Conservation (phyloP, 2,329 filamentous ascomycete species). For the Aspergillus fructus region DNA sequence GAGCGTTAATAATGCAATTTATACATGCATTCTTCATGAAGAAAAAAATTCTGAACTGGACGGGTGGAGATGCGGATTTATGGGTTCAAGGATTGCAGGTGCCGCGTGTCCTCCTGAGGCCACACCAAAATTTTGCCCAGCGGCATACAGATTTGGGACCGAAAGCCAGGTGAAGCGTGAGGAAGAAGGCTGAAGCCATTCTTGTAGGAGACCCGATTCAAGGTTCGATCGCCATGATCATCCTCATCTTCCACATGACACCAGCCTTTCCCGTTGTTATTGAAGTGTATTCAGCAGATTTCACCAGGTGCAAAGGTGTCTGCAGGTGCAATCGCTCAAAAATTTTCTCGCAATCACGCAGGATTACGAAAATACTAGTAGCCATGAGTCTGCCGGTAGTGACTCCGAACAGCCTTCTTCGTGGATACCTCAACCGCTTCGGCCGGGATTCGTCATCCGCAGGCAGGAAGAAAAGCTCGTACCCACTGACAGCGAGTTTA, state of each 20-base stretch:
- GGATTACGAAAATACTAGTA: background rate
- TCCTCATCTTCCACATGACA: constrained; percentile 6
- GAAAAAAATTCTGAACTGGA: background rate
- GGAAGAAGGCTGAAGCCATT: background rate
- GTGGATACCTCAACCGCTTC: background rate
- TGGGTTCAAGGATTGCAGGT: constrained; percentile 9
- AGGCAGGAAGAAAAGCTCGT: constrained; percentile 3
- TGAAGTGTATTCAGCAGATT: too few species aligned
- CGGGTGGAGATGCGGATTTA: constrained; percentile 15
- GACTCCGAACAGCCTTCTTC: background rate
- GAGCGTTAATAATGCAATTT: background rate
- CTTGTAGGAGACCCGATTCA: background rate
- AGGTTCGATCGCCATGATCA: constrained; percentile 18
- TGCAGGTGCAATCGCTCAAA: background rate
- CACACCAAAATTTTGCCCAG: background rate
- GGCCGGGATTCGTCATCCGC: constrained; percentile 9
- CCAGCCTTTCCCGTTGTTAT: background rate
- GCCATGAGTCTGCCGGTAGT: background rate
- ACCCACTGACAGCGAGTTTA: constrained; percentile 2
- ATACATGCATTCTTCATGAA: background rate
- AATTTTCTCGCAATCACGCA: background rate
- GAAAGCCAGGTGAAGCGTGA: background rate
- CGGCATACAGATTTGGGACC: too few species aligned
- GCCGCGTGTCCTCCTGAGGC: constrained; percentile 17
- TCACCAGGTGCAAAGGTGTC: too few species aligned